Evolutionary conservation across 2,329 filamentous ascomycete genomes (phyloP), one percentile per base, ranked within the genome.

Genomic region (Nakataea oryzae): DNA sequence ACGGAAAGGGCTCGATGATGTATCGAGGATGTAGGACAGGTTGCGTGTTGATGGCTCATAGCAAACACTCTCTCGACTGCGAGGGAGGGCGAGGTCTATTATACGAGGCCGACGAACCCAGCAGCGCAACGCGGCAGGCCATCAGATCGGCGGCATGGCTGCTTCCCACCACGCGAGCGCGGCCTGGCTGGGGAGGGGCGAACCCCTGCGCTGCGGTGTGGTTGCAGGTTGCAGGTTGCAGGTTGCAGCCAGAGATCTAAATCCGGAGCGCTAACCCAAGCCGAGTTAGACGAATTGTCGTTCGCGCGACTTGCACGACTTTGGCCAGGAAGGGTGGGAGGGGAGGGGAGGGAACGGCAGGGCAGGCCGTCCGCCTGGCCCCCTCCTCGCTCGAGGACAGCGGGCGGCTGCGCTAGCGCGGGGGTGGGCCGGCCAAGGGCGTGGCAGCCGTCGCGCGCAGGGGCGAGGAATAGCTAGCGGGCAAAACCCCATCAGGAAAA

Each of bases 371-470:
- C 58, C 58, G 58, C 58, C 30, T 32, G 34, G 34, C 41, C 28
- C 27, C 41, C 27, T 27, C n/a, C 41, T 41, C 32, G 26, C 32
- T 34, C n/a, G 13, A 1, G 41, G 54, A 24, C n/a, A 4, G 24
- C 27, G 24, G 24, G 54, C 27, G 24, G 24, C 13, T 56, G 24
- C 54, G 54, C 54, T 56, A 26, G 54, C 54, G 24, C 54, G 24
- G 54, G 24, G 24, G 24, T 56, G 24, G 54, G 27, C n/a, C 7
- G 54, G 54, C 54, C 24, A 28, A 56, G 54, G 17, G 26, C 27
- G 58, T 59, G 58, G 58, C 64, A 65, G 68, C 66, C 67, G 65
- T 64, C 61, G 64, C 62, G 64, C 59, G 60, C 64, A 65, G 62
- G 64, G 62, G 27, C 32, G 59, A 60, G 28, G 27, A 29, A 54